Evolutionary conservation across 345 rosid species (phyloP), one percentile per base, ranked within the genome.

Genomic region (Hibiscus trionum): DNA sequence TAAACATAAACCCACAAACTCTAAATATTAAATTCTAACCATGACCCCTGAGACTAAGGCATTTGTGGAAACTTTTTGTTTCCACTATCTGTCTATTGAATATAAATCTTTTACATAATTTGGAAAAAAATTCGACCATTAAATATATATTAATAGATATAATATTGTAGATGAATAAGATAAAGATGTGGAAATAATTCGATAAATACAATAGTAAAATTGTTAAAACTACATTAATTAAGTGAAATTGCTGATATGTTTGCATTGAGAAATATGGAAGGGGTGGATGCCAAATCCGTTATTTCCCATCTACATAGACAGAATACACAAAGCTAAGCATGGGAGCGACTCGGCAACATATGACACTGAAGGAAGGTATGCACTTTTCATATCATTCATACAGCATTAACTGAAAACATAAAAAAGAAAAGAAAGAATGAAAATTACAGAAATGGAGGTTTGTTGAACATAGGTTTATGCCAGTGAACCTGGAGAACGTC

Each of bases 351-450:
- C 87, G 1, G 88, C 83, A 72, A 81, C 90, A 7, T 90, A 81
- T 37, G 98, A 91, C 81, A 88, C 94, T 1, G 96, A 91, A 82
- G 97, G 98, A 83, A 87, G 97, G 91, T 87, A 42, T 9, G 46
- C 46, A 42, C 46, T 42, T 47, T 4, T 31, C 55, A 58, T 19
- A 33, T 33, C 31, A 14, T 16, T 3, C 56, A 2, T 46, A 2
- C 6, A 46, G 16, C 37, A 21, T 15, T 35, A 35, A 35, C 5
- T 44, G 16, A 44, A 63, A 66, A 5, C 37, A 64, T 39, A 17
- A 16, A 52, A 52, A 31, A 3, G 2, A 31, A 4, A 4, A 1
- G 2, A 33, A 33, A 33, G 1, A 33, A 3, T 4, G 26, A 55
- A n/a, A n/a, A 1, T 39, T 42, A 65, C 21, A 14, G 5, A 11